phyloP scores from a whole-genome alignment of 805 yeast species.

The Pichia deserticola region DNA sequence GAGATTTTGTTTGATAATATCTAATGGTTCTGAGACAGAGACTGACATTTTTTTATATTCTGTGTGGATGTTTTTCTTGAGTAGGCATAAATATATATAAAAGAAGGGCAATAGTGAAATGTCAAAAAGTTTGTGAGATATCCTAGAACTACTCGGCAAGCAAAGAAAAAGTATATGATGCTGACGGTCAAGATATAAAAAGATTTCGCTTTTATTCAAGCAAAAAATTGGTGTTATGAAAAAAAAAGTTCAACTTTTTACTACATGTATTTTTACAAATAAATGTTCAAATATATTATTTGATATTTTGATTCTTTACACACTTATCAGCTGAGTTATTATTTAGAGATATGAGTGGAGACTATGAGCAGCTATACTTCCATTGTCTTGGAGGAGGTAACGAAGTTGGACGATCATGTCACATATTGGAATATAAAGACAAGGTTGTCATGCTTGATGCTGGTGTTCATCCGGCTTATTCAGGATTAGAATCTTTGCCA shows the following conservation, averaged over 20 bases:
- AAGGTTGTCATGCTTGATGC: conserved; percentile 96
- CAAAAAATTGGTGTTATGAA: no score
- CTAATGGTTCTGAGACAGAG: conserved; percentile 67
- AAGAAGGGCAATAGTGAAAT: no score
- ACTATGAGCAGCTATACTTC: conserved; percentile 46
- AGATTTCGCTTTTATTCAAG: no score
- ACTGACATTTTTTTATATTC: not conserved
- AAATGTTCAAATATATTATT: no score
- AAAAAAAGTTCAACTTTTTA: no score
- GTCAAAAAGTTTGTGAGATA: no score
- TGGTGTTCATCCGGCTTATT: conserved; percentile 93
- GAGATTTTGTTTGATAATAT: conserved; percentile 72
- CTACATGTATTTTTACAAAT: no score
- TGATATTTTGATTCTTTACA: not conserved
- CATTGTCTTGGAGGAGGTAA: conserved; percentile 96
- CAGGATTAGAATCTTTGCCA: conserved; percentile 87
- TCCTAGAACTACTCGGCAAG: no score
- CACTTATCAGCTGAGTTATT: no score
- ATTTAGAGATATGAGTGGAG: conserved; percentile 6
- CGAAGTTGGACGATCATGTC: conserved; percentile 97
- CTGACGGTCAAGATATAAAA: no score
- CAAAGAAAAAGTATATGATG: no score
- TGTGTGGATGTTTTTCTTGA: not conserved
- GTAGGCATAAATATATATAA: conserved; percentile 5
- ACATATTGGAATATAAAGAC: conserved; percentile 83